Conservation (phyloP, 78 protist genomes). For the Anaeramoeba ignava region DNA sequence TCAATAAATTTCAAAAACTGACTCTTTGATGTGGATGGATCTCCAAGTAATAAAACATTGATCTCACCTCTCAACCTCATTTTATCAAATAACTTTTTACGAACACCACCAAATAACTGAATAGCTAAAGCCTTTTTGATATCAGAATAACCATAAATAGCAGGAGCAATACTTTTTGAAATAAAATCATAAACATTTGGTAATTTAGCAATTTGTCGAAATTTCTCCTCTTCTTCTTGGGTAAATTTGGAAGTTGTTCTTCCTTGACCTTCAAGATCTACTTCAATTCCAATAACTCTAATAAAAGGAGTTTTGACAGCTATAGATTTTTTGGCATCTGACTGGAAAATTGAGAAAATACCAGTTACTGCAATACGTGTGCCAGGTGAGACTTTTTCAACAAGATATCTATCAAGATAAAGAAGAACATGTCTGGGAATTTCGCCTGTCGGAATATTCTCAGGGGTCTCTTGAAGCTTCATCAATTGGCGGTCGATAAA, state of each 20-base stretch:
- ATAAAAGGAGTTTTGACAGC: not conserved
- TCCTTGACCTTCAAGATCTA: not conserved
- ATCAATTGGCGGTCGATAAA: slow-evolving; percentile 77
- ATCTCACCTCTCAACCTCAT: slow-evolving; percentile 95
- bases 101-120: slow-evolving; percentile 73
- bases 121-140: slow-evolving; percentile 82
- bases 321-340: not conserved
- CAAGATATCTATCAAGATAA: slow-evolving; percentile 48
- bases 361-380: not conserved
- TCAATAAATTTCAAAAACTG: slow-evolving; percentile 89
- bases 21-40: slow-evolving; percentile 97
- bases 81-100: slow-evolving; percentile 75
- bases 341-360: not conserved
- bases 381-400: not conserved
- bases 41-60: slow-evolving; percentile 99
- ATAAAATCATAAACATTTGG: not conserved
- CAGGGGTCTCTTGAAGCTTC: slow-evolving; percentile 95
- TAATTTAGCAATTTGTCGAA: not conserved
- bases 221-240: not conserved
- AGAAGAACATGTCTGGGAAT: slow-evolving; percentile 85
- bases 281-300: not conserved
- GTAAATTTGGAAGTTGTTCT: not conserved
- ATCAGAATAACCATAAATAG: slow-evolving; percentile 84
- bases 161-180: slow-evolving; percentile 63
- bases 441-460: slow-evolving; percentile 93